Base-by-base conservation (phyloP, 2,329 filamentous ascomycete species). In the Zarea fungicola region DNA sequence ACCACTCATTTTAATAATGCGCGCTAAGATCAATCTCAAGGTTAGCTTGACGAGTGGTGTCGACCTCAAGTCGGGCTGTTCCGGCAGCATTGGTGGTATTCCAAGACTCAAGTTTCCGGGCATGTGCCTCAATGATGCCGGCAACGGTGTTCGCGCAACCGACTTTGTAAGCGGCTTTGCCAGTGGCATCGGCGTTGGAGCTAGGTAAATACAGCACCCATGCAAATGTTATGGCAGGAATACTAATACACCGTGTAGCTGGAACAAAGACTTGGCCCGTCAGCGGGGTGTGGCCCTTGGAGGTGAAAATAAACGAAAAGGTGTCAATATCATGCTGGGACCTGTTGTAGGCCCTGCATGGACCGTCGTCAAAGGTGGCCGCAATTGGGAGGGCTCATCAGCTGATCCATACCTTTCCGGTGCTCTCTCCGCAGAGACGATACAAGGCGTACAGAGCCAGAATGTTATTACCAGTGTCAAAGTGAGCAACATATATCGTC, bases 401-500 rank as follows among this genome's bases (percentile, higher is more conserved):
- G 68, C 79, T 3, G 86, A 90, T 57, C 84, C 86, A 0, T 81
- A 82, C 13, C 73, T 90, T 9, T 83, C 85, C 1, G 89, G 87
- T n/a, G 74, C 81, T 50, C 72, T 87, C 49, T 84, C 85, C 51
- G 78, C 78, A 13, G 78, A 88, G 58, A 85, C 85, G 1, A 79
- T 92, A 56, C 74, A 78, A 53, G 88, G 87, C 25, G 87, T 89
- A 45, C 88, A 93, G 62, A 80, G 84, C 59, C 82, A 83, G 5
- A 87, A 88, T 57, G 83, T 92, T 31, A 86, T 93, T 62, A 86
- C 89, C 49, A 88, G 83, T 69, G 82, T 73, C 73, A 92, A 78
- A 64, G 71, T 72, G 34, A 23, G 39, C 21, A 4, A 10, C 14
- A 2, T 6, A 19, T 4, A 9, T 6, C 5, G 14, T 28, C 0